A percentile compares a stretch with the other conserved stretches of the same genome.
phyloP scores from a whole-genome alignment of 2,329 filamentous ascomycete species.

The Pleoardoris graminearum region DNA sequence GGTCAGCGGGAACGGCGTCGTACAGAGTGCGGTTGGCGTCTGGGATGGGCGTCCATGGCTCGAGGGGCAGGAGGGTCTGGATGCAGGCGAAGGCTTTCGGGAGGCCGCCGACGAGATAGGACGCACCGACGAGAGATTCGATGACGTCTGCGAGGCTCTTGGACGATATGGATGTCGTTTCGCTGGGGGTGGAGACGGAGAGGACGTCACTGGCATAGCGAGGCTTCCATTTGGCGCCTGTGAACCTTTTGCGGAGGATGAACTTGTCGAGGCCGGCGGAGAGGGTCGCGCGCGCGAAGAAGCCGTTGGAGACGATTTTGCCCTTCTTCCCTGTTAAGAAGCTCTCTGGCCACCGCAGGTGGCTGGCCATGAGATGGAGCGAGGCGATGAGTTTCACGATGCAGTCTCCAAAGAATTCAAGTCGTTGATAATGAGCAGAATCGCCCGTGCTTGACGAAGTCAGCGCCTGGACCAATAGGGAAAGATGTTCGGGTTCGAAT shows the following conservation, averaged over 20 bases:
- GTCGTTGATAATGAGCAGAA: slow-evolving; percentile 70
- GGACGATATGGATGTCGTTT: slow-evolving; percentile 60
- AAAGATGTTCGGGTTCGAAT: slow-evolving; percentile 54
- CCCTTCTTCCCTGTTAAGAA: slow-evolving; percentile 69
- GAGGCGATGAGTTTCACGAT: slow-evolving; percentile 76
- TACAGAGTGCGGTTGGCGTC: slow-evolving; percentile 33
- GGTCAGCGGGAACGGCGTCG: slow-evolving; percentile 19
- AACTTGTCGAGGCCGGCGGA: slow-evolving; percentile 69
- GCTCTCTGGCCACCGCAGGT: slow-evolving; percentile 74
- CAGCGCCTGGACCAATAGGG: slow-evolving; percentile 69
- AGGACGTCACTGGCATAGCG: slow-evolving; percentile 58
- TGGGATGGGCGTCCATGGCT: slow-evolving; percentile 46
- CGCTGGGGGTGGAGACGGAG: slow-evolving; percentile 4
- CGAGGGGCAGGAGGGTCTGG: slow-evolving; percentile 63
- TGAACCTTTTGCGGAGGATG: slow-evolving; percentile 71
- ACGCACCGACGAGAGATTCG: slow-evolving; percentile 79
- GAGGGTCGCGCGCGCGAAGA: slow-evolving; percentile 68
- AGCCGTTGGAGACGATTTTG: slow-evolving; percentile 71
- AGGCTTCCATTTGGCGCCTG: slow-evolving; percentile 72
- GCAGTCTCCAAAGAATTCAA: slow-evolving; percentile 87
- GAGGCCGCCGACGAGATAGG: slow-evolving; percentile 70
- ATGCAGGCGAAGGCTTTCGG: slow-evolving; percentile 66
- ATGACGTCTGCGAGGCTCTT: slow-evolving; percentile 88
- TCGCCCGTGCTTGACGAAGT: slow-evolving; percentile 65
- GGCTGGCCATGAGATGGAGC: slow-evolving; percentile 63